These are phyloP conservation scores for Scytalidium sp. DNA, from an alignment of 2,329 filamentous ascomycete species.

Conservation along the genomic window DNA sequence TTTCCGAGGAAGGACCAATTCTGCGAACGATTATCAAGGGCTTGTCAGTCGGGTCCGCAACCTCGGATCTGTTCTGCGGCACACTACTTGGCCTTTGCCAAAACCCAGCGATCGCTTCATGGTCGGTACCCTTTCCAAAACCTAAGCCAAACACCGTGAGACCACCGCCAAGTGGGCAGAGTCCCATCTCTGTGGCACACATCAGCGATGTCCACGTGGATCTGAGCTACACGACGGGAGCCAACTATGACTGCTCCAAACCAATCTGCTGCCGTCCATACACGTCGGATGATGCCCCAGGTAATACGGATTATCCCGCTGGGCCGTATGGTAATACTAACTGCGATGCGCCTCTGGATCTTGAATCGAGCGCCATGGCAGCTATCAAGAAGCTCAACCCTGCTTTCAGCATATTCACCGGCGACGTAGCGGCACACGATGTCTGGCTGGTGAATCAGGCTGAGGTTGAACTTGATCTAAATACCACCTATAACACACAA, in stretches of 20 bases:
- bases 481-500: constrained; percentile 29
- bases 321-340: constrained; percentile 34
- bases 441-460: constrained; percentile 30
- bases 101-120: constrained; percentile 31
- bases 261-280: constrained; percentile 39
- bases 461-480: constrained; percentile 30
- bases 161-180: constrained; percentile 32
- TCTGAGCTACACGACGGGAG: constrained; percentile 33
- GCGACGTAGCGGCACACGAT: constrained; percentile 36
- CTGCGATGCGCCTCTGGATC: constrained; percentile 35
- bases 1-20: constrained; percentile 50
- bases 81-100: constrained; percentile 42
- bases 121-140: constrained; percentile 31
- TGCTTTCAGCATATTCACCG: constrained; percentile 36
- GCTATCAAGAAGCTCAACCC: constrained; percentile 32
- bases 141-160: constrained; percentile 29
- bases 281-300: constrained; percentile 32
- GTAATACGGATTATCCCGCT: constrained; percentile 33
- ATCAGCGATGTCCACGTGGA: constrained; percentile 42
- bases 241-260: constrained; percentile 38
- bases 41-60: constrained; percentile 45
- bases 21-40: constrained; percentile 47
- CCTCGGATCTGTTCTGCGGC: constrained; percentile 49
- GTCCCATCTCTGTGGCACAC: constrained; percentile 37
- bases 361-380: constrained; percentile 36